Percentiles rank a stretch among this genome's conserved stretches.
Evolutionary conservation across 345 rosid genomes (phyloP).

Genomic region (Pseudoturritis turrita): DNA sequence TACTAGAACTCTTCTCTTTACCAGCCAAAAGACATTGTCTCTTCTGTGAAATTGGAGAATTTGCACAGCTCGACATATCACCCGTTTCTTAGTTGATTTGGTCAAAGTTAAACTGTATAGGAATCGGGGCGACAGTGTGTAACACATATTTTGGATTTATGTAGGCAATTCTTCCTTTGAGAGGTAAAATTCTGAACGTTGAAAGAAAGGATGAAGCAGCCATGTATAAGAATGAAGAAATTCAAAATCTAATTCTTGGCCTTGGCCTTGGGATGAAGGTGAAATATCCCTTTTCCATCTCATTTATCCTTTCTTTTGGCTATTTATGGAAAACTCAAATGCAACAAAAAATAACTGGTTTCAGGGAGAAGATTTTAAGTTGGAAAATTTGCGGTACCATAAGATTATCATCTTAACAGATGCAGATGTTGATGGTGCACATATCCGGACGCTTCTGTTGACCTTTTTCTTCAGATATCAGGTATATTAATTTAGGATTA

Average conservation of each 20-base stretch:
- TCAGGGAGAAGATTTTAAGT: conserved; percentile 92
- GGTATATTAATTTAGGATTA: conserved; percentile 45
- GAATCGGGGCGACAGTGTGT: background rate
- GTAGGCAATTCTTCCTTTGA: conserved; percentile 96
- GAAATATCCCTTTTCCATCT: conserved; percentile 2
- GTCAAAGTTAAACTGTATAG: background rate
- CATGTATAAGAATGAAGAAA: conserved; percentile 97
- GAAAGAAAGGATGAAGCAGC: conserved; percentile 98
- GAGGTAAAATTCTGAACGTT: conserved; percentile 93
- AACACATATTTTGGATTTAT: conserved; percentile 11
- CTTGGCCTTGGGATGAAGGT: conserved; percentile 99
- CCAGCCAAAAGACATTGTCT: background rate
- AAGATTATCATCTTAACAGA: conserved; percentile 95
- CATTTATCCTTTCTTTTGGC: background rate
- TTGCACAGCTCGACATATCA: background rate
- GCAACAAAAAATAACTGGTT: conserved; percentile 11
- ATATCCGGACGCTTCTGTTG: conserved; percentile 83
- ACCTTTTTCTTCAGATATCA: conserved; percentile 98
- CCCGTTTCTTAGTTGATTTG: background rate
- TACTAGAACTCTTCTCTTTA: background rate
- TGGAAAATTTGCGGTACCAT: conserved; percentile 83
- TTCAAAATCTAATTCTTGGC: conserved; percentile 88
- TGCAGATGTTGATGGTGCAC: conserved; percentile 99
- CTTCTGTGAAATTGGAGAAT: background rate
- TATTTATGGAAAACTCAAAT: conserved; percentile 1